A percentile compares a stretch with the other conserved stretches of the same genome.
Evolutionary conservation across 768 basidiomycete species (phyloP).

Genomic region (Pleurotus sapidus): DNA sequence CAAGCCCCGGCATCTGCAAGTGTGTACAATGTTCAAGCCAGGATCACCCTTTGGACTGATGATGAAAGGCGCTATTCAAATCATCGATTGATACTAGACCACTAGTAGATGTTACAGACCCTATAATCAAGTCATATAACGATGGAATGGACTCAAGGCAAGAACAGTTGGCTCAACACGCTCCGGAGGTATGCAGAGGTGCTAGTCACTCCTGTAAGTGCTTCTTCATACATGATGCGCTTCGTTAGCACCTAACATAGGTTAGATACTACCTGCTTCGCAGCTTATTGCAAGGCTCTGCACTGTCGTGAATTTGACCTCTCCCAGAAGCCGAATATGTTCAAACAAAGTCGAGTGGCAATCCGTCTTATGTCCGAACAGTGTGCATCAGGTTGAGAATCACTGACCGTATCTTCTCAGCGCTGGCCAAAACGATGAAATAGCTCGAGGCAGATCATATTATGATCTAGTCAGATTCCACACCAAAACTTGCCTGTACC

Average conservation of each 20-base stretch:
- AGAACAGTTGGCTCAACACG: slow-evolving; percentile 84
- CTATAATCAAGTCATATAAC: slow-evolving; percentile 73
- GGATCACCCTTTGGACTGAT: slow-evolving; percentile 64
- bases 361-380: slow-evolving; percentile 61
- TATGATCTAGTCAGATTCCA: slow-evolving; percentile 35
- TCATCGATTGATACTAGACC: slow-evolving; percentile 35
- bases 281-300: slow-evolving; percentile 62
- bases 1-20: slow-evolving; percentile 67
- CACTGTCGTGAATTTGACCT: slow-evolving; percentile 78
- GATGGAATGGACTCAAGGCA: slow-evolving; percentile 49
- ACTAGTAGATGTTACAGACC: slow-evolving; percentile 74
- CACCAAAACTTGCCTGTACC: slow-evolving; percentile 57
- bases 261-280: slow-evolving; percentile 81
- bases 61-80: background rate
- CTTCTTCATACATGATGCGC: background rate
- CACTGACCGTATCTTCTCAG: slow-evolving; percentile 31
- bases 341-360: slow-evolving; percentile 73
- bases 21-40: slow-evolving; percentile 89
- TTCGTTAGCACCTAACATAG: background rate
- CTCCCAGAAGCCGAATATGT: slow-evolving; percentile 87
- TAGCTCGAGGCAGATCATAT: slow-evolving; percentile 55
- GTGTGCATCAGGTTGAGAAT: background rate
- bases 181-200: slow-evolving; percentile 94
- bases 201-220: slow-evolving; percentile 56
- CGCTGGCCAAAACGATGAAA: slow-evolving; percentile 70